These are phyloP conservation scores for Solanum gandarillasii DNA, from an alignment of 257 asterid genomes.

Conservation along the genomic window DNA sequence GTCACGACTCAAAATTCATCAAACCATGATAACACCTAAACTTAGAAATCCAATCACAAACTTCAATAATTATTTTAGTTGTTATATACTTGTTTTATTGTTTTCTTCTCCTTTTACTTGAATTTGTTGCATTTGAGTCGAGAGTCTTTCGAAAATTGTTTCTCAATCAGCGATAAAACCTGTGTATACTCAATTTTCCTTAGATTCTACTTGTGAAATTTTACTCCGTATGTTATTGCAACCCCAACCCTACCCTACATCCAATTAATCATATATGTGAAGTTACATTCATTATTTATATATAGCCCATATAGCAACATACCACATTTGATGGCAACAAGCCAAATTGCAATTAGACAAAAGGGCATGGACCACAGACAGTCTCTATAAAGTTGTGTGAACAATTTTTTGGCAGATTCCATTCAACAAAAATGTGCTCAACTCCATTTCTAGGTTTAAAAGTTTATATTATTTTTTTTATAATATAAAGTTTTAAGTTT, in stretches of 20 bases:
- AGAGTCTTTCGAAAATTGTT: rapidly evolving
- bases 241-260: not conserved
- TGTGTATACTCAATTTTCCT: not conserved
- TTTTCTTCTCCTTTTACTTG: no score
- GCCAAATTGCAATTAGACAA: conserved; percentile 5
- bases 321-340: conserved; percentile 28
- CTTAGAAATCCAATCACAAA: not conserved
- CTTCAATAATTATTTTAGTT: no score
- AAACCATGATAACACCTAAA: not conserved
- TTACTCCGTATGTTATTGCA: not conserved
- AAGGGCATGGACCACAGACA: conserved; percentile 33
- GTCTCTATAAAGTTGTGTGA: not conserved
- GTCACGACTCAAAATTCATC: no score
- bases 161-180: rapidly evolving
- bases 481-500: not conserved
- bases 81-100: not conserved
- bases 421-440: not conserved
- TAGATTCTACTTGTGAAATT: not conserved
- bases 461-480: not conserved
- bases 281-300: conserved; percentile 13
- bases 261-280: not conserved
- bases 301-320: conserved; percentile 10
- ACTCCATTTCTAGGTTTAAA: not conserved
- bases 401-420: not conserved
- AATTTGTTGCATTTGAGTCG: not conserved